These are phyloP conservation scores for Umbelopsis vinacea DNA, from an alignment of 192 early-diverging fungal genomes.

Conservation along the genomic window DNA sequence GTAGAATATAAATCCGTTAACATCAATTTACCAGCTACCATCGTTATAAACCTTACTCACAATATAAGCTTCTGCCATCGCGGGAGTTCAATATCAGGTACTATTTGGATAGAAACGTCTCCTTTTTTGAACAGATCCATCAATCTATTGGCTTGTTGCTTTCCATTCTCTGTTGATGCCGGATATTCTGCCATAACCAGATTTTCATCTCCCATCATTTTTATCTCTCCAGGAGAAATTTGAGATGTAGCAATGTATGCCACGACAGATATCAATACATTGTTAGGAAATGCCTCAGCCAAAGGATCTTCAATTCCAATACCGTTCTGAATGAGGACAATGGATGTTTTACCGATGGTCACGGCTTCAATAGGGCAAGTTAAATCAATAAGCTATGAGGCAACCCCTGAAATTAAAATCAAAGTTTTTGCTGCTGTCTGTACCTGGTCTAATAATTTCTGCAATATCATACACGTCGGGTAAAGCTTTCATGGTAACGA, in stretches of 20 bases:
- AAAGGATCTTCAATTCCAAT: slow-evolving; percentile 67
- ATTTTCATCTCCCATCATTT: slow-evolving; percentile 48
- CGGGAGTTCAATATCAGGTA: slow-evolving; percentile 61
- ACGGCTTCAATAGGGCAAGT: neutral
- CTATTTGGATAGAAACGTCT: slow-evolving; percentile 43
- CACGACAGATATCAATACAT: slow-evolving; percentile 62
- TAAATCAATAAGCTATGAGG: neutral
- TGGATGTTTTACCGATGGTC: slow-evolving; percentile 40
- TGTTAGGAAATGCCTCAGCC: slow-evolving; percentile 56
- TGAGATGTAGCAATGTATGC: slow-evolving; percentile 71
- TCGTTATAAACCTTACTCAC: slow-evolving; percentile 30
- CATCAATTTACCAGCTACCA: neutral
- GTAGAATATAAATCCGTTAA: neutral
- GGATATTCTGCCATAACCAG: slow-evolving; percentile 49
- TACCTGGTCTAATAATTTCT: slow-evolving; percentile 59
- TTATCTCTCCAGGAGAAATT: slow-evolving; percentile 52
- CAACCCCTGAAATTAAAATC: neutral
- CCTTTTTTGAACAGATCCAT: slow-evolving; percentile 45
- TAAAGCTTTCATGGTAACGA: slow-evolving; percentile 73
- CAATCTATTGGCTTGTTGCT: slow-evolving; percentile 41
- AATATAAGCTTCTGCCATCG: slow-evolving; percentile 76
- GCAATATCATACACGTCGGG: slow-evolving; percentile 62
- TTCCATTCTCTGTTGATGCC: slow-evolving; percentile 35
- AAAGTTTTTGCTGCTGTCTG: slow-evolving; percentile 30
- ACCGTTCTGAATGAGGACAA: slow-evolving; percentile 70